Percentiles rank a stretch among this genome's conserved stretches.
phyloP scores from a whole-genome alignment of 345 rosid species.

The Eucalyptus dawsonii region DNA sequence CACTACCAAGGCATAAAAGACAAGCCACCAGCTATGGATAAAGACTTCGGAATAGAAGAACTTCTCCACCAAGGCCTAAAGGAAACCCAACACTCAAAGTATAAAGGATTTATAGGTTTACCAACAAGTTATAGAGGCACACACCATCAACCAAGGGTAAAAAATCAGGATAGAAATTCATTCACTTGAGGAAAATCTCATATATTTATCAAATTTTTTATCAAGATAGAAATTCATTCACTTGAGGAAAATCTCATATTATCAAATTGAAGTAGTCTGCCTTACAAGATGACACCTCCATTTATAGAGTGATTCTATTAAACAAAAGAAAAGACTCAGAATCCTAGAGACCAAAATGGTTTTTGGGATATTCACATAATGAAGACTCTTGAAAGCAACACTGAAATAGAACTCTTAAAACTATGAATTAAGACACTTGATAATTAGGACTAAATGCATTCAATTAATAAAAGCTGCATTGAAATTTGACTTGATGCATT shows the following conservation, averaged over 20 bases:
- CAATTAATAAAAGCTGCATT: background rate
- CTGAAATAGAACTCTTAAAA: background rate
- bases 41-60: background rate
- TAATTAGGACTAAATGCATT: background rate
- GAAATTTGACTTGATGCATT: background rate
- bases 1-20: background rate
- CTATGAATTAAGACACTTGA: background rate
- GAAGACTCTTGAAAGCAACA: background rate
- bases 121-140: background rate
- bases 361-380: background rate
- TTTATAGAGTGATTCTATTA: background rate
- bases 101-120: background rate
- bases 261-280: background rate
- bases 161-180: background rate
- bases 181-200: background rate
- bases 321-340: background rate
- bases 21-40: background rate
- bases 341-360: background rate
- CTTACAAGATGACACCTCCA: background rate
- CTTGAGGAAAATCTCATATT: background rate
- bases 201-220: background rate
- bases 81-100: background rate
- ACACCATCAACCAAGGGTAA: background rate
- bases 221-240: background rate
- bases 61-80: background rate